Base-by-base conservation (phyloP, 129 eudicot species). In the Logfia minima region DNA sequence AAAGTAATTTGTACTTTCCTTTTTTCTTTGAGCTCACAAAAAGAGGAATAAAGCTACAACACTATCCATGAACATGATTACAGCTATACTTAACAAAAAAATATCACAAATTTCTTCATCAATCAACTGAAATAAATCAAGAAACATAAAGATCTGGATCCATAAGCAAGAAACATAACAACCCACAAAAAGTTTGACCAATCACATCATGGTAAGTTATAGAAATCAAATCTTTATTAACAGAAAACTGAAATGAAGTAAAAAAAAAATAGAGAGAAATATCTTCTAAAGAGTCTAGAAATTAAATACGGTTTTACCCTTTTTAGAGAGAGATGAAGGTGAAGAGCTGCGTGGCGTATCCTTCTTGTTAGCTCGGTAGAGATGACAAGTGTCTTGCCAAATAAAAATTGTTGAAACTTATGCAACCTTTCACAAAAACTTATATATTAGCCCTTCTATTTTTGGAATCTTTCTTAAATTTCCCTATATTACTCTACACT, bases 331-430 rank as follows among this genome's bases (percentile, higher is more conserved):
- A 73, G 72, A 52, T 48, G 83, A 74, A 22, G 73, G 75, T 3
- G 78, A 48, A 74, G 77, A 76, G 78, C 59, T 23, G 83, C 83
- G 86, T 85, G 85, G 80, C 87, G 83, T 70, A 67, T 84, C 81
- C 75, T 70, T 77, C 86, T 88, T 78, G 84, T 80, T 72, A 55
- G 75, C 66, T 75, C 78, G 89, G 78, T 80, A 83, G 82, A 81
- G 85, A 60, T 83, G 96, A 85, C 96, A 90, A 87, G 90, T 90
- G 96, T 85, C 92, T 81, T 16, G 67, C 74, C 31, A 35, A 31
- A 48, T 14, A 11, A 48, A 48, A 11, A 13, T 66, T 79, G 78
- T 68, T 61, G 84, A 83, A 23, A 68, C 76, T 83, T 73, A 72
- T 73, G 73, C 68, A 6, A 53, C 14, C 39, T 59, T 48, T 71